These are phyloP conservation scores for Mycosphaerelloides madeirae DNA, from an alignment of 2,329 filamentous ascomycete species.

Conservation along the genomic window DNA sequence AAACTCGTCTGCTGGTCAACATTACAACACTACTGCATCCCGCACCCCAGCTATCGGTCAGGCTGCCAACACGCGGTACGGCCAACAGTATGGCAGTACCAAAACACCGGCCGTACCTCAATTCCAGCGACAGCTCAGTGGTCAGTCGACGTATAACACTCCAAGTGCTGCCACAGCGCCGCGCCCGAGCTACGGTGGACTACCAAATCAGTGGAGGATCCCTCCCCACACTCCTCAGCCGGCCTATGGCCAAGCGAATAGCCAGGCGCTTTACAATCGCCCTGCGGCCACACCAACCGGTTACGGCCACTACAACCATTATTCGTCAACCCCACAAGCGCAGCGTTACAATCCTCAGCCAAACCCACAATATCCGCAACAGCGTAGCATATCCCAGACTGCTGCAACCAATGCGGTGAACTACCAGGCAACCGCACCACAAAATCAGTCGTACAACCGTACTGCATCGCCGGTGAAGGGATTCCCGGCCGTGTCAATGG, in stretches of 20 bases:
- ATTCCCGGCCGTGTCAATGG: slow-evolving; percentile 12
- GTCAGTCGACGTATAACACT: slow-evolving; percentile 25
- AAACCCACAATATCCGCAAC: slow-evolving; percentile 12
- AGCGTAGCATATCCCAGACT: slow-evolving; percentile 14
- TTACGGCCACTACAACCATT: slow-evolving; percentile 22
- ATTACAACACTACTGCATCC: slow-evolving; percentile 31
- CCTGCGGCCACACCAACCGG: slow-evolving; percentile 14
- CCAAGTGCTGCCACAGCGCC: slow-evolving; percentile 19
- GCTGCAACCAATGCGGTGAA: slow-evolving; percentile 20
- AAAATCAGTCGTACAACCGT: slow-evolving; percentile 19
- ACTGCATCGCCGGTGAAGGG: slow-evolving; percentile 26
- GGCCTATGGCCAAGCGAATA: slow-evolving; percentile 22
- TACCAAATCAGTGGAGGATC: slow-evolving; percentile 22
- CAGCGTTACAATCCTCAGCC: slow-evolving; percentile 22
- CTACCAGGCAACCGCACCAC: slow-evolving; percentile 21
- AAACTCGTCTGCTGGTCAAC: slow-evolving; percentile 28
- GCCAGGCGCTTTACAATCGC: slow-evolving; percentile 24
- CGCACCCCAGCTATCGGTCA: slow-evolving; percentile 32
- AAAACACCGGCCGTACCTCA: slow-evolving; percentile 25
- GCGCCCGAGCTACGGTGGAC: slow-evolving; percentile 20
- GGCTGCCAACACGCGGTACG: slow-evolving; percentile 33
- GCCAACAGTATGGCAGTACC: slow-evolving; percentile 23
- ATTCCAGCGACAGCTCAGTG: slow-evolving; percentile 27
- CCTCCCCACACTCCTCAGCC: slow-evolving; percentile 13
- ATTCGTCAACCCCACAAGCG: slow-evolving; percentile 13